Percentiles rank a stretch among this genome's conserved stretches.
phyloP scores from a whole-genome alignment of 2,329 filamentous ascomycete species.

The Penicillium sclerotigenum region DNA sequence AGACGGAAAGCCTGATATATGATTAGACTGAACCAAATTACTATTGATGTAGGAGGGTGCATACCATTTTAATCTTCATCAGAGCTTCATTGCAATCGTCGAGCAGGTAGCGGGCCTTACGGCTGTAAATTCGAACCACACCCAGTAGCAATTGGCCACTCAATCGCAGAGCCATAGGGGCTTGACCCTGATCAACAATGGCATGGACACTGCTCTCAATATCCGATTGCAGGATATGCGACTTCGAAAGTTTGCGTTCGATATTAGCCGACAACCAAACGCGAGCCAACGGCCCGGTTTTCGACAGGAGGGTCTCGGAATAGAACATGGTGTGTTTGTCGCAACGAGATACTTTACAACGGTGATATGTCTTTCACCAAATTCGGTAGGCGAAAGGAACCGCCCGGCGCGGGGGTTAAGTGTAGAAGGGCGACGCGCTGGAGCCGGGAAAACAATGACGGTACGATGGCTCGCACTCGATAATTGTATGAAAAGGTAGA shows the following conservation, averaged over 20 bases:
- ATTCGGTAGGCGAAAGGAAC: conserved; percentile 23
- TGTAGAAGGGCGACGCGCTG: conserved; percentile 33
- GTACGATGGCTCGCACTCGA: conserved; percentile 10
- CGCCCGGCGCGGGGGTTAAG: conserved; percentile 34
- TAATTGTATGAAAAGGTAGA: conserved; percentile 1
- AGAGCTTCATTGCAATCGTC: conserved; percentile 98
- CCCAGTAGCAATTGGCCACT: conserved; percentile 92
- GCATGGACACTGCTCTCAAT: conserved; percentile 91
- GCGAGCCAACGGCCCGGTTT: conserved; percentile 93
- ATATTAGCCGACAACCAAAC: conserved; percentile 98
- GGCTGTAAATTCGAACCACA: conserved; percentile 95
- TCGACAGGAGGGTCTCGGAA: conserved; percentile 89
- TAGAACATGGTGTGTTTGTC: conserved; percentile 73
- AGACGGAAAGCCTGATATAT: conserved; percentile 79
- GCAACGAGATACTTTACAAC: conserved; percentile 14
- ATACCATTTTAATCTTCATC: conserved; percentile 97
- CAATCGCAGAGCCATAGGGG: conserved; percentile 88
- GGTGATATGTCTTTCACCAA: conserved; percentile 38
- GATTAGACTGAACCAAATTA: conserved; percentile 3
- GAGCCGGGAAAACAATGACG: conserved; percentile 32
- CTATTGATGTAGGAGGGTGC: conserved; percentile 17
- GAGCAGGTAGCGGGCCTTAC: conserved; percentile 91
- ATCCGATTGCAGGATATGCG: conserved; percentile 90
- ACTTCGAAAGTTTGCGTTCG: conserved; percentile 97
- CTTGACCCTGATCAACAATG: conserved; percentile 89